A percentile compares a stretch with the other conserved stretches of the same genome.
These are phyloP conservation scores for Leishmania mexicana DNA, from an alignment of 208 protist genomes.

Conservation along the genomic window DNA sequence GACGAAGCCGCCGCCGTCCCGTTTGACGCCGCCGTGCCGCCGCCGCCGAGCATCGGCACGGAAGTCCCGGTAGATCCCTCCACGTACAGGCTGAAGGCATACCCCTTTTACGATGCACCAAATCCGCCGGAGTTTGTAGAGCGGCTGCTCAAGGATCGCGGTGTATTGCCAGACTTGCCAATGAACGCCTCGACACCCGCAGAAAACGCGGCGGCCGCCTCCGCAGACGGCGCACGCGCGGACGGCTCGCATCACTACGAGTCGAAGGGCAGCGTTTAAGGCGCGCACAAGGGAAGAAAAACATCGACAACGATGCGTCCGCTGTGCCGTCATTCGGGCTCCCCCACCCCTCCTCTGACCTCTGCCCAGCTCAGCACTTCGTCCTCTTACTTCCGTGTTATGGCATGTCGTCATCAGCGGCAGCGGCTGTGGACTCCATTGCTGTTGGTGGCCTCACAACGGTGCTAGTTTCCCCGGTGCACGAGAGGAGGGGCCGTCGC, in stretches of 20 bases:
- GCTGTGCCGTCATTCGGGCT: background rate
- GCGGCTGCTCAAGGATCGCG: constrained; percentile 84
- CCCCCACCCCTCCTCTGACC: background rate
- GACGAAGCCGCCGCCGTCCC: constrained; percentile 55
- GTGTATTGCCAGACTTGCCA: constrained; percentile 80
- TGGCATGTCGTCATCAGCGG: background rate
- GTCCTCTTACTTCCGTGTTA: background rate
- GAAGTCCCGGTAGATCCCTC: constrained; percentile 80
- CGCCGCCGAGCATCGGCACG: constrained; percentile 85
- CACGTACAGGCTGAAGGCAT: constrained; percentile 74
- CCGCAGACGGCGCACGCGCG: background rate
- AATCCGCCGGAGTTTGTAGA: constrained; percentile 90
- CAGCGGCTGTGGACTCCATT: background rate
- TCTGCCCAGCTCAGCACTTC: background rate
- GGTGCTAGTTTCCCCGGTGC: background rate
- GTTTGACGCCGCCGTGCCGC: constrained; percentile 65
- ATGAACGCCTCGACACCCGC: constrained; percentile 43
- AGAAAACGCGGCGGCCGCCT: constrained; percentile 19
- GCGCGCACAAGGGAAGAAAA: constrained; percentile 41
- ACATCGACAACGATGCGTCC: background rate
- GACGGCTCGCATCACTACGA: constrained; percentile 59
- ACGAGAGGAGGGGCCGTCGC: background rate
- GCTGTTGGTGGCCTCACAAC: background rate
- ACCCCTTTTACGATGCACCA: constrained; percentile 90
- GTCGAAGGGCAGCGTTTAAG: constrained; percentile 23